Evolutionary conservation across 1,139 yeast genomes (phyloP).

Genomic region (Kurtzmaniella natalensis): DNA sequence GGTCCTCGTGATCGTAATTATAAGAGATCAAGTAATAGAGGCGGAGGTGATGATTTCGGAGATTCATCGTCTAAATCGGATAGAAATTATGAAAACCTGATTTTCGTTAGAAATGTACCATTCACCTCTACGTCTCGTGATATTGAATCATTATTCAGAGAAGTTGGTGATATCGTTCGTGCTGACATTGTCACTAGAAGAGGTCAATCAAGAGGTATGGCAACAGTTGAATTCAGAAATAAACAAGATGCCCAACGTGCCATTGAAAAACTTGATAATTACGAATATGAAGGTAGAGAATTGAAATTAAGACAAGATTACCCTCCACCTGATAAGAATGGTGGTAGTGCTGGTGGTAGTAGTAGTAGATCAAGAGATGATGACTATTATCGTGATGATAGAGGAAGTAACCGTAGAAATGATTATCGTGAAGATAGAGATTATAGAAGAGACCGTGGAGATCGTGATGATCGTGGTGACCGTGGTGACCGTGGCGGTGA

Average conservation of each 20-base stretch:
- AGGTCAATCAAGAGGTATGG: slow-evolving; percentile 89
- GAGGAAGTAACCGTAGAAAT: slow-evolving; percentile 10
- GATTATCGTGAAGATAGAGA: slow-evolving; percentile 11
- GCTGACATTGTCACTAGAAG: slow-evolving; percentile 85
- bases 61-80: slow-evolving; percentile 33
- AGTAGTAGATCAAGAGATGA: slow-evolving; percentile 6
- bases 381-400: slow-evolving; percentile 11
- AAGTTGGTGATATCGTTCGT: slow-evolving; percentile 68
- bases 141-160: slow-evolving; percentile 53
- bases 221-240: slow-evolving; percentile 80
- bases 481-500: too few relatives aligned
- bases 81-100: slow-evolving; percentile 64
- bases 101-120: slow-evolving; percentile 73
- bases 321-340: slow-evolving; percentile 55
- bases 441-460: slow-evolving; percentile 11
- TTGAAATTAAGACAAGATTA: slow-evolving; percentile 88
- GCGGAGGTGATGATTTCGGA: too few relatives aligned
- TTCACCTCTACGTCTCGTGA: slow-evolving; percentile 59
- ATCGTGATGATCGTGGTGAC: slow-evolving; percentile 9
- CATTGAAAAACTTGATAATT: slow-evolving; percentile 65
- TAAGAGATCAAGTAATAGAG: too few relatives aligned
- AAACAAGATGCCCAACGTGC: slow-evolving; percentile 72
- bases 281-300: slow-evolving; percentile 68
- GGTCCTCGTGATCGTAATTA: slow-evolving; percentile 28
- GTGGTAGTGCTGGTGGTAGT: slow-evolving; percentile 10